Percentiles rank a stretch among this genome's conserved stretches.
Conservation (phyloP, 352 stramenopile genomes). For the Phytophthora fragariae region DNA sequence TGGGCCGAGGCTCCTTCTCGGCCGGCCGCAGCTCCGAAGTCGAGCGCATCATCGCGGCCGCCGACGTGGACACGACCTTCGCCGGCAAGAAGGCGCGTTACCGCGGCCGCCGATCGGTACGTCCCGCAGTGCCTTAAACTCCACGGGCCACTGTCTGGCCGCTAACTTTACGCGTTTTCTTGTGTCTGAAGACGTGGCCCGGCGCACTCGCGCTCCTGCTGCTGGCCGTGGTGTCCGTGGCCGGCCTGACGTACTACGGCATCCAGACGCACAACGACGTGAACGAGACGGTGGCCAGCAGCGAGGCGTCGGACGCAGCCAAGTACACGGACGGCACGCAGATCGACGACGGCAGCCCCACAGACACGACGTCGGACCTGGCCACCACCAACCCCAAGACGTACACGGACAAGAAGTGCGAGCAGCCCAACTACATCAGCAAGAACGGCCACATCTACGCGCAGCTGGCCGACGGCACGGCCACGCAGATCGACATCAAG, state of each 20-base stretch:
- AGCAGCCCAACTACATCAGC: constrained; percentile 86
- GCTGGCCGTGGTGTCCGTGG: constrained; percentile 62
- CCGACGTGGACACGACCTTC: constrained; percentile 84
- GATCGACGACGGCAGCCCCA: constrained; percentile 69
- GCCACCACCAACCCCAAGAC: constrained; percentile 71
- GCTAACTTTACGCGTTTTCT: too few species aligned
- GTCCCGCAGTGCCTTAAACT: constrained; percentile 1
- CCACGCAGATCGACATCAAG: constrained; percentile 84
- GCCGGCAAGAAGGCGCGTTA: constrained; percentile 81
- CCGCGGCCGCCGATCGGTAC: constrained; percentile 71
- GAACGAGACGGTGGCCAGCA: constrained; percentile 55
- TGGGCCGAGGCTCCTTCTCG: constrained; percentile 54
- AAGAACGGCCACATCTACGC: constrained; percentile 80
- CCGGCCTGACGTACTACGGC: constrained; percentile 80
- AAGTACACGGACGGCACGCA: constrained; percentile 65
- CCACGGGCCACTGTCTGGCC: too few species aligned
- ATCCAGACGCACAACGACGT: constrained; percentile 70
- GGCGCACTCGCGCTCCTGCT: constrained; percentile 73
- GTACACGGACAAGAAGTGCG: constrained; percentile 77
- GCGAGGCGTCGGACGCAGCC: constrained; percentile 54
- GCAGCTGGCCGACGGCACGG: constrained; percentile 54
- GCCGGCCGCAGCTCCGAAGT: constrained; percentile 73
- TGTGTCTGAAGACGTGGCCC: constrained; percentile 67
- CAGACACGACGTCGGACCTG: constrained; percentile 55
- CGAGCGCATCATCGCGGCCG: constrained; percentile 82